phyloP scores from a whole-genome alignment of 345 rosid genomes.

The Cardiospermum halicacabum region DNA sequence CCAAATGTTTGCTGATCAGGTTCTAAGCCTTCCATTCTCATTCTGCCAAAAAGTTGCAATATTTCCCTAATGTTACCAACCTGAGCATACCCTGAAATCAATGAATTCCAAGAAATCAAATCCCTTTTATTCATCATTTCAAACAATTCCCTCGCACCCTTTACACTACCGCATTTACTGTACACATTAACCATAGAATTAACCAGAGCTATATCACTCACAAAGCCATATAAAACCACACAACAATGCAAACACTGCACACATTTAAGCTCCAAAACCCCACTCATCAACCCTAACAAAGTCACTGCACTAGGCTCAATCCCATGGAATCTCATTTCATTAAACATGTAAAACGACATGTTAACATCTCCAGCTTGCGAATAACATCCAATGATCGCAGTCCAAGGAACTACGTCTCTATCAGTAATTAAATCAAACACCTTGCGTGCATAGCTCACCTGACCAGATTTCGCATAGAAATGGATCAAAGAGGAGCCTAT shows the following conservation, averaged over 20 bases:
- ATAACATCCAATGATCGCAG: conserved; percentile 48
- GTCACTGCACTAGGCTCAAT: conserved; percentile 51
- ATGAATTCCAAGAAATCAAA: conserved; percentile 52
- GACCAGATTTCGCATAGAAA: conserved; percentile 34
- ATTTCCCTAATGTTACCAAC: conserved; percentile 32
- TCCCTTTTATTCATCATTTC: conserved; percentile 43
- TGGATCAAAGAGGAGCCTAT: conserved; percentile 45
- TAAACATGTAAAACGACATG: conserved; percentile 31
- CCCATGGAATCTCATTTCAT: conserved; percentile 39
- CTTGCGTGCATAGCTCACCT: conserved; percentile 29
- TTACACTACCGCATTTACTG: conserved; percentile 34
- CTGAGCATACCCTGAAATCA: conserved; percentile 44
- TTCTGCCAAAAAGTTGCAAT: conserved; percentile 33
- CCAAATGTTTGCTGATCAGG: conserved; percentile 51
- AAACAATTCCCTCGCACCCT: conserved; percentile 43
- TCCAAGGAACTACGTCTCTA: conserved; percentile 45
- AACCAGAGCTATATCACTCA: conserved; percentile 23
- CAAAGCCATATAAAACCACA: conserved; percentile 40
- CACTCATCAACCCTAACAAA: conserved; percentile 39
- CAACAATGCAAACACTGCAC: conserved; percentile 48
- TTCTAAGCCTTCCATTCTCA: conserved; percentile 33
- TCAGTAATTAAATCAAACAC: conserved; percentile 48
- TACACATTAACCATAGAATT: conserved; percentile 48
- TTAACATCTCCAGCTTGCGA: conserved; percentile 29
- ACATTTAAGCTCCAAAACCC: conserved; percentile 31